Percentiles rank a stretch among this genome's conserved stretches.
Conservation (phyloP, 2,329 filamentous ascomycete genomes). For the Hortaea sp. region DNA sequence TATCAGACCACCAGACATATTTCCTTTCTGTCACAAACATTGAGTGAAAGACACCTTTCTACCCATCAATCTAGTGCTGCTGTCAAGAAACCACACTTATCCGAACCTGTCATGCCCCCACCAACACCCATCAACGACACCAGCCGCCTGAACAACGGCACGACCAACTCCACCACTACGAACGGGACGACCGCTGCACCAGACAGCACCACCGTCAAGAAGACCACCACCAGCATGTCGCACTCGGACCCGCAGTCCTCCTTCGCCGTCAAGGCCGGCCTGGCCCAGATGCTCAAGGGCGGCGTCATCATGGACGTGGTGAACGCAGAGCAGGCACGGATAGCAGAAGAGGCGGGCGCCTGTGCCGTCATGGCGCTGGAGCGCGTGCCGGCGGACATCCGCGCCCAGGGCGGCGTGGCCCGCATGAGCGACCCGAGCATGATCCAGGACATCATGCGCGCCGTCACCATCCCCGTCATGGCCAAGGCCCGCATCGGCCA, state of each 20-base stretch:
- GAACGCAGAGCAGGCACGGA: slow-evolving; percentile 80
- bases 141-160: slow-evolving; percentile 4
- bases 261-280: slow-evolving; percentile 86
- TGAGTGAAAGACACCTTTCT: too few species aligned
- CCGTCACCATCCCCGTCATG: slow-evolving; percentile 98
- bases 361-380: slow-evolving; percentile 97
- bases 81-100: background rate
- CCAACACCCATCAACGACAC: slow-evolving; percentile 1
- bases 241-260: slow-evolving; percentile 30
- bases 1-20: too few species aligned
- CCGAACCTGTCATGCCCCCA: background rate
- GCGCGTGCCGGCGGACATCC: slow-evolving; percentile 93
- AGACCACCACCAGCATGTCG: slow-evolving; percentile 4
- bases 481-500: slow-evolving; percentile 97
- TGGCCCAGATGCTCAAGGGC: slow-evolving; percentile 97
- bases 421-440: slow-evolving; percentile 93
- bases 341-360: slow-evolving; percentile 93
- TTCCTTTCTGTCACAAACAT: background rate
- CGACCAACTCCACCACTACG: background rate
- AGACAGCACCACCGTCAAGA: background rate
- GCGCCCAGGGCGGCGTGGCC: slow-evolving; percentile 81
- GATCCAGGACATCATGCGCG: slow-evolving; percentile 90
- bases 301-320: slow-evolving; percentile 99
- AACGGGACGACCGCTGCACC: slow-evolving; percentile 3
- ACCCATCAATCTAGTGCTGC: too few species aligned